Conservation (phyloP, 202 grass and related monocot genomes). For the Panicum hallii region DNA sequence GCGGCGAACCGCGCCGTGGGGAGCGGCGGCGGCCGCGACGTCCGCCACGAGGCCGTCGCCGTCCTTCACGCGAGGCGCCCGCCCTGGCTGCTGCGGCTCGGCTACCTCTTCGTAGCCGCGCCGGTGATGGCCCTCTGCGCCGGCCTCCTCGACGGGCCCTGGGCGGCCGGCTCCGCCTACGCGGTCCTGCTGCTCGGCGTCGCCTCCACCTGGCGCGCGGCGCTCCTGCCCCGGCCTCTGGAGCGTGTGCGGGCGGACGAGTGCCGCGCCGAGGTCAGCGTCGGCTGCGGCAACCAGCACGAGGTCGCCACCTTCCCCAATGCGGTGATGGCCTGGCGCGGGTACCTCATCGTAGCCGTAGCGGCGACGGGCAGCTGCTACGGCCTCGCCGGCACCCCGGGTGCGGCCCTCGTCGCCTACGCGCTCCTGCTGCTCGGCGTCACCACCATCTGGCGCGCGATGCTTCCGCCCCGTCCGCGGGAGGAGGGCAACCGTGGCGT, state of each 20-base stretch:
- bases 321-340: not conserved
- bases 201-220: not conserved
- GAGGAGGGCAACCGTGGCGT: not conserved
- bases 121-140: not conserved
- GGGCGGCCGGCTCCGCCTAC: not conserved
- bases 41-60: not conserved
- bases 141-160: not conserved
- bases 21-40: not conserved
- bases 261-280: not conserved
- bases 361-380: not conserved
- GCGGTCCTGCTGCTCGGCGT: not conserved
- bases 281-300: not conserved
- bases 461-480: not conserved
- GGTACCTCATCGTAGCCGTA: not conserved
- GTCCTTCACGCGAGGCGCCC: not conserved
- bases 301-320: not conserved
- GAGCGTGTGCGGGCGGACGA: not conserved
- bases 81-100: not conserved
- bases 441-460: not conserved
- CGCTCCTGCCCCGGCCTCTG: not conserved
- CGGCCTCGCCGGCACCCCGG: not conserved
- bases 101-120: not conserved
- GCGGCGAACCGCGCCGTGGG: too few relatives aligned
- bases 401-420: not conserved
- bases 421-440: not conserved